Conservation (phyloP, 192 early-diverging fungal species). For the Backusella sp. region DNA sequence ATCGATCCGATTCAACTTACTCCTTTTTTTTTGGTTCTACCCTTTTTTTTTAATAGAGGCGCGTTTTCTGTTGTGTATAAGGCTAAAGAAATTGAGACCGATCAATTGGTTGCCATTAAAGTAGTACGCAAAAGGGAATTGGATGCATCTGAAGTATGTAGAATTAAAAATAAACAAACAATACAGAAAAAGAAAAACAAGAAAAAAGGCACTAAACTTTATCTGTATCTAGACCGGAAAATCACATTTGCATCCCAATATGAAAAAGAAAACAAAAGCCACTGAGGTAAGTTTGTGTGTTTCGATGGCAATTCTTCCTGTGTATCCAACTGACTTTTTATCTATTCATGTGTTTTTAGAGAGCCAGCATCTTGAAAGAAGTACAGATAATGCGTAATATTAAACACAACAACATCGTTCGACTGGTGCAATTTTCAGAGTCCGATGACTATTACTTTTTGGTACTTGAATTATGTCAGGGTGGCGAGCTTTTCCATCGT, state of each 20-base stretch:
- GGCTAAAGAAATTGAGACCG: conserved; percentile 58
- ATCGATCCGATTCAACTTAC: background rate
- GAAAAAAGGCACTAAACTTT: background rate
- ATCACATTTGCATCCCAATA: conserved; percentile 34
- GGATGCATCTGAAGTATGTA: conserved; percentile 62
- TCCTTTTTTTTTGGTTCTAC: background rate
- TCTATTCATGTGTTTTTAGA: conserved; percentile 11
- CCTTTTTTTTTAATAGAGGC: conserved; percentile 50
- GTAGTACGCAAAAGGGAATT: conserved; percentile 75
- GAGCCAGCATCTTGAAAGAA: conserved; percentile 85
- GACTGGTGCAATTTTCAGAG: conserved; percentile 74
- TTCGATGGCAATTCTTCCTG: background rate
- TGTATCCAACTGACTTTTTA: background rate
- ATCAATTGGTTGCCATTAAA: conserved; percentile 81
- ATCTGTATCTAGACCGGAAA: conserved; percentile 19
- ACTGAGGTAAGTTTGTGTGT: conserved; percentile 19
- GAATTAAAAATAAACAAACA: background rate
- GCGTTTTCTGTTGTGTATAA: conserved; percentile 86
- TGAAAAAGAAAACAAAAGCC: conserved; percentile 38
- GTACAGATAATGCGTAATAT: conserved; percentile 82
- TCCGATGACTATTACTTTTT: conserved; percentile 75
- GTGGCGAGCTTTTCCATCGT: conserved; percentile 90
- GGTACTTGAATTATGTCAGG: conserved; percentile 79
- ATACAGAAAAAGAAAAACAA: background rate
- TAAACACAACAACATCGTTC: conserved; percentile 74